A percentile compares a stretch with the other conserved stretches of the same genome.
These are phyloP conservation scores for Phytophthora europaea DNA, from an alignment of 352 stramenopile genomes.

Conservation along the genomic window DNA sequence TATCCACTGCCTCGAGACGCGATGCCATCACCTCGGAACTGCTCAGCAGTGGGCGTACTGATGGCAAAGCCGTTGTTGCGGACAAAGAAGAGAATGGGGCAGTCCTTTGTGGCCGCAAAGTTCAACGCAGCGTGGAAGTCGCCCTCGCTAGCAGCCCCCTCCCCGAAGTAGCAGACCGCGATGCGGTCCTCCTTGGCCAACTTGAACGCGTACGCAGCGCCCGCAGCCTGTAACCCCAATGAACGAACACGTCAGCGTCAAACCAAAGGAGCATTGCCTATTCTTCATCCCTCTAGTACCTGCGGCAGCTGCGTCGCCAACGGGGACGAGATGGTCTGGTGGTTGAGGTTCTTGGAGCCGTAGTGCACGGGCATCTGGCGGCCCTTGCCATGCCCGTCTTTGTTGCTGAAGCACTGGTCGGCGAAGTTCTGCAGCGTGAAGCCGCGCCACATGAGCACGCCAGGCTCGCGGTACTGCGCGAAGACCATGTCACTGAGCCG, in stretches of 20 bases:
- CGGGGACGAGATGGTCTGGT: conserved; percentile 98
- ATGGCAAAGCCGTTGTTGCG: conserved; percentile 99
- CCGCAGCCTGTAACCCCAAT: conserved; percentile 85
- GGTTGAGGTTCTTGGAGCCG: conserved; percentile 95
- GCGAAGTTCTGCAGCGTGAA: conserved; percentile 98
- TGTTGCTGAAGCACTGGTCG: conserved; percentile 98
- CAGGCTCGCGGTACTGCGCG: conserved; percentile 98
- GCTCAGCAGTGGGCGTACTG: conserved; percentile 95
- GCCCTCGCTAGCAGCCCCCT: conserved; percentile 97
- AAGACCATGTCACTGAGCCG: conserved; percentile 94
- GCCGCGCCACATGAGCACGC: conserved; percentile 98
- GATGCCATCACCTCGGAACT: conserved; percentile 98
- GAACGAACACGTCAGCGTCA: neutral
- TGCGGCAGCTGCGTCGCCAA: conserved; percentile 98
- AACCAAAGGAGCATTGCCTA: neutral
- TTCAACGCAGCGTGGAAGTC: conserved; percentile 98
- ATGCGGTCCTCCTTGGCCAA: conserved; percentile 93
- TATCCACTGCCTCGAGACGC: conserved; percentile 95
- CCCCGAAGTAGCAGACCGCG: conserved; percentile 97
- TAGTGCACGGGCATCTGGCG: conserved; percentile 99
- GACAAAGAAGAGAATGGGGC: conserved; percentile 98
- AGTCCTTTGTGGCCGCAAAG: conserved; percentile 96
- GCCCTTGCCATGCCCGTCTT: conserved; percentile 95
- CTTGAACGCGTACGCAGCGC: conserved; percentile 97
- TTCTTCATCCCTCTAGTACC: conserved; percentile 28